Conservation (phyloP, 345 rosid species). For the Eucalyptus leucophloia region DNA sequence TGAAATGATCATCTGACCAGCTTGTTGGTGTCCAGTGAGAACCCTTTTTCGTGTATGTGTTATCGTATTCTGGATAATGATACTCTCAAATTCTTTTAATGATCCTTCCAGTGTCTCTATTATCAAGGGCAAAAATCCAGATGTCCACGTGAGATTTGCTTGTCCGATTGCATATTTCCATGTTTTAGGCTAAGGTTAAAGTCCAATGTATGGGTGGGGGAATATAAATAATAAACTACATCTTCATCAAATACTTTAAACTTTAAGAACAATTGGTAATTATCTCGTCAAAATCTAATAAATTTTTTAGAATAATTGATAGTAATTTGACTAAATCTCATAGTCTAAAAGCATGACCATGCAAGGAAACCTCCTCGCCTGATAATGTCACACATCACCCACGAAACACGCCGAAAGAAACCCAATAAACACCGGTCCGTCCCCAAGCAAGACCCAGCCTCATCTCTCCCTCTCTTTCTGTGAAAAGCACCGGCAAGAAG, state of each 20-base stretch:
- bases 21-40: not conserved
- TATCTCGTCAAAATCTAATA: too few species aligned
- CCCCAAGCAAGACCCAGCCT: not conserved
- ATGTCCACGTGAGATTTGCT: too few species aligned
- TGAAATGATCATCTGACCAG: not conserved
- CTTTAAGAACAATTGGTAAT: accelerated
- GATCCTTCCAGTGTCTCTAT: not conserved
- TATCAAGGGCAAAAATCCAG: too few species aligned
- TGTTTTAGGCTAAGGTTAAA: too few species aligned
- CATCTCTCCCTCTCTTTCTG: not conserved
- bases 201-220: too few species aligned
- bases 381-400: not conserved
- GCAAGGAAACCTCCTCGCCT: not conserved
- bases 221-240: accelerated
- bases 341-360: too few species aligned
- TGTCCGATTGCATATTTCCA: too few species aligned
- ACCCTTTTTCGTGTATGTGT: not conserved
- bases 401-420: not conserved
- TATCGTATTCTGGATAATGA: not conserved
- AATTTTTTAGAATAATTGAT: too few species aligned
- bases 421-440: not conserved
- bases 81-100: not conserved
- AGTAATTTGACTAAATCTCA: too few species aligned
- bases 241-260: too few species aligned
- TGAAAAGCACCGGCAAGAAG: not conserved